These are phyloP conservation scores for Pythium phragmitis DNA, from an alignment of 352 stramenopile genomes.

Conservation along the genomic window DNA sequence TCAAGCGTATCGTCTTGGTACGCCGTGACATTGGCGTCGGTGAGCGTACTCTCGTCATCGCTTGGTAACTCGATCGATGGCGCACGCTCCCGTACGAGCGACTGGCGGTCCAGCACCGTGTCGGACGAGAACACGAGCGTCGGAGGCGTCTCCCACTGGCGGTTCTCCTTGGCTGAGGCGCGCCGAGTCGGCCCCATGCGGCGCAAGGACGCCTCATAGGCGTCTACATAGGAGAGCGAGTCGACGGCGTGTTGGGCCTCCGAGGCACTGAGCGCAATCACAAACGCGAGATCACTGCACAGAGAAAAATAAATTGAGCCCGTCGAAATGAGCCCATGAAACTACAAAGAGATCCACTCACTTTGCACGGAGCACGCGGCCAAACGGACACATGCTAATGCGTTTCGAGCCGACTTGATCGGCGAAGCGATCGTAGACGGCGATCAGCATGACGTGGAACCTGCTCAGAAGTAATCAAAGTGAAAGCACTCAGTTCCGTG, in stretches of 20 bases:
- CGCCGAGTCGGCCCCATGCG: too few relatives aligned
- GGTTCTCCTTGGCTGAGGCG: not conserved
- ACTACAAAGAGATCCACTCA: constrained; percentile 17
- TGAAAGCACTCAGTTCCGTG: too few relatives aligned
- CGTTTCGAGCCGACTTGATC: constrained; percentile 24
- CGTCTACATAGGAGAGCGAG: constrained; percentile 12
- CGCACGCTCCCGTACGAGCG: constrained; percentile 31
- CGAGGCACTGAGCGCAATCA: constrained; percentile 45
- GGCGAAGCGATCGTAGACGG: constrained; percentile 35
- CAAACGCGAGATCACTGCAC: constrained; percentile 46
- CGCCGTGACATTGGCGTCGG: constrained; percentile 6
- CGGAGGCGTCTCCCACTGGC: constrained; percentile 19
- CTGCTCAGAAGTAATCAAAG: constrained; percentile 18
- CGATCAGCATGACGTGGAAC: constrained; percentile 45
- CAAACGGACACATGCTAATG: constrained; percentile 40
- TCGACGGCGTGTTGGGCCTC: constrained; percentile 44
- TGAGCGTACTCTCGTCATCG: constrained; percentile 18
- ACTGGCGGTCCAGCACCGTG: constrained; percentile 49
- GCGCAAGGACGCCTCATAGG: too few relatives aligned
- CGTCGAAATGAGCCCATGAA: too few relatives aligned
- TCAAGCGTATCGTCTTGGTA: not conserved
- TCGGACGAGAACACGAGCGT: constrained; percentile 53
- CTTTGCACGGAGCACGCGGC: constrained; percentile 39
- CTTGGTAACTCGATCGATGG: constrained; percentile 30
- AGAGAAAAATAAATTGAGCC: not conserved